phyloP scores from a whole-genome alignment of 2,329 filamentous ascomycete genomes.

The Fusarium oxysporum region DNA sequence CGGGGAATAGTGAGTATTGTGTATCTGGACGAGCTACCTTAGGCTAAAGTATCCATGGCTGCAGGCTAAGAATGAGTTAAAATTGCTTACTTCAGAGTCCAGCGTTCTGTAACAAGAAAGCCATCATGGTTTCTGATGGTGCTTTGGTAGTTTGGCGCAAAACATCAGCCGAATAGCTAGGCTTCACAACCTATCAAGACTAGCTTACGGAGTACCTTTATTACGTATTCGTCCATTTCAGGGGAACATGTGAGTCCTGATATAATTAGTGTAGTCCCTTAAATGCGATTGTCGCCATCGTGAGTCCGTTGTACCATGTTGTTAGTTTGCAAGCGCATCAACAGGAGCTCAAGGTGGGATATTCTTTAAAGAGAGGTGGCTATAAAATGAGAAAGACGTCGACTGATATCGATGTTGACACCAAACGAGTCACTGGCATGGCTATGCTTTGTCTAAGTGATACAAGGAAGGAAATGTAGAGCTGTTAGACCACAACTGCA shows the following conservation, averaged over 20 bases:
- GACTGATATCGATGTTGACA: neutral
- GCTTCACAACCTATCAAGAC: neutral
- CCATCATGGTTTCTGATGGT: neutral
- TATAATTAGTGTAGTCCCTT: neutral
- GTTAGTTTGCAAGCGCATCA: neutral
- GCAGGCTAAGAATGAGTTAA: neutral
- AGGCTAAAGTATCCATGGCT: slow-evolving; percentile 14
- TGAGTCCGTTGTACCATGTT: neutral
- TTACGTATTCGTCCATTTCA: neutral
- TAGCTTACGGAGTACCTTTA: neutral
- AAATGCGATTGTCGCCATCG: neutral
- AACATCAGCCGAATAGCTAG: neutral
- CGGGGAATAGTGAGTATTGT: neutral
- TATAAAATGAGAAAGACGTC: neutral
- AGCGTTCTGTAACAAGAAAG: neutral
- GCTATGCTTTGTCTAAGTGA: neutral
- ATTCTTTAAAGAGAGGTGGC: neutral
- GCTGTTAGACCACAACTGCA: neutral
- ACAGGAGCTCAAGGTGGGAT: neutral
- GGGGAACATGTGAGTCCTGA: no score
- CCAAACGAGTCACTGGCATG: neutral
- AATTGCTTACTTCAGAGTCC: neutral
- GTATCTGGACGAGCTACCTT: neutral
- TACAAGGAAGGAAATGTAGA: neutral
- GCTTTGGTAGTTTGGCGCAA: neutral